Evolutionary conservation across 768 basidiomycete genomes (phyloP).

Genomic region (Russula ochroleuca): DNA sequence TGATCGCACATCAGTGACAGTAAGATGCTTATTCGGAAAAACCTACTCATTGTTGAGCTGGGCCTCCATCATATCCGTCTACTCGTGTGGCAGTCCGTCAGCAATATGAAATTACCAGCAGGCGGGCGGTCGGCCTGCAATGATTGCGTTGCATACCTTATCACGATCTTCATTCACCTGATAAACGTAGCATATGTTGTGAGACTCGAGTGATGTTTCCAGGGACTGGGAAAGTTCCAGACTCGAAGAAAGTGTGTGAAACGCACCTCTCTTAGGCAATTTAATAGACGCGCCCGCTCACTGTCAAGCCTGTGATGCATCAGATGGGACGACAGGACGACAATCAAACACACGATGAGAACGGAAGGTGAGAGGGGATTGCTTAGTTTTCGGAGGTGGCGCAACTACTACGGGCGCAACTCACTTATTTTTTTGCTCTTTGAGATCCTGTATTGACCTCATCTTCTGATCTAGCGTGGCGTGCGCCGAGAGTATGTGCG

Average conservation of each 20-base stretch:
- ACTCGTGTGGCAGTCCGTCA: conserved; percentile 5
- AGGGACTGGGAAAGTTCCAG: background rate
- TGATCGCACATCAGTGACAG: conserved; percentile 18
- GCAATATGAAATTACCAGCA: conserved; percentile 4
- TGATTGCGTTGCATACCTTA: conserved; percentile 43
- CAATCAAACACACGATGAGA: conserved; percentile 5
- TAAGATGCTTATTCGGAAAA: background rate
- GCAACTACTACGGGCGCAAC: conserved; percentile 30
- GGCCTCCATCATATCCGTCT: conserved; percentile 66
- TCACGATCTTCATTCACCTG: conserved; percentile 82
- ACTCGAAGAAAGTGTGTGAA: conserved; percentile 9
- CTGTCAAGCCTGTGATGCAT: conserved; percentile 57
- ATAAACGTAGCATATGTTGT: conserved; percentile 7
- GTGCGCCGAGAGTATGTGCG: conserved; percentile 81
- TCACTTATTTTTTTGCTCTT: conserved; percentile 82
- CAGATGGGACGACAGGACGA: conserved; percentile 3
- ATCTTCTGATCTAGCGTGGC: conserved; percentile 72
- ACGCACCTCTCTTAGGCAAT: conserved; percentile 63
- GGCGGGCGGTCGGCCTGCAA: background rate
- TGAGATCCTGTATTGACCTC: conserved; percentile 73
- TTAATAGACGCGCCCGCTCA: conserved; percentile 64
- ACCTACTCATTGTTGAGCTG: conserved; percentile 66
- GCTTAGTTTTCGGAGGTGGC: background rate
- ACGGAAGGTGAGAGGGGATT: background rate
- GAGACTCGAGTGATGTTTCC: conserved; percentile 1